Evolutionary conservation across 108 stramenopile species (phyloP), one percentile per base, ranked within the genome.

Genomic region (Conticribra guillardii): DNA sequence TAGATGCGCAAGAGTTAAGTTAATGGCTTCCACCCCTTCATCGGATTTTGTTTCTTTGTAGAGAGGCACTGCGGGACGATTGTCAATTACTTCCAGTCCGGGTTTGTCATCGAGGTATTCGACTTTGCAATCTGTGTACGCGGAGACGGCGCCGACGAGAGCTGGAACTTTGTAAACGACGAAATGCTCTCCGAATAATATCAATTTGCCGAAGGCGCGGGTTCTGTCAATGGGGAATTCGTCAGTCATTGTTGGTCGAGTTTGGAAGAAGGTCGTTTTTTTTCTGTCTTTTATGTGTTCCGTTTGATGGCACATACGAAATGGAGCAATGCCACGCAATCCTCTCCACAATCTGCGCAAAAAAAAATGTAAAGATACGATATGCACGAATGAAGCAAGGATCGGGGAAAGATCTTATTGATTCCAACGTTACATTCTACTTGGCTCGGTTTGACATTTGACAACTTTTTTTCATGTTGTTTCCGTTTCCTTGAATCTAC

Each of bases 91-190:
- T 49, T 81, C 82, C 11, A 94, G 29, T 8, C 76, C 71, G 46
- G 74, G 85, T 46, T 44, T 31, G 14, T 60, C 72, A 29, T 76
- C 67, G 34, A 68, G 64, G 61, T 82, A 82, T 34, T 83, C 79
- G 66, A 77, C 32, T 55, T 87, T 58, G 60, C 90, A 91, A 48
- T 87, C 84, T 48, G 93, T 94, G 85, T 86, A 85, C 61, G 89
- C 86, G 1, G 88, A 85, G 3, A 94, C 90, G 28, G 93, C 93
- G 22, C 88, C 93, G 33, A 94, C 93, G 56, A 92, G 76, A 14
- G 93, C 93, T 27, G 93, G 93, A 41, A 79, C 90, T 67, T 90
- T 86, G 85, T 94, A 94, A 24, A 94, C 93, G 28, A 94, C 93
- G 79, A 94, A 90, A 72, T 94, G 93, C 73, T 94, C 93, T 28